Base-by-base conservation (phyloP, 73 alveolate genomes). In the Strombidium stylifer region DNA sequence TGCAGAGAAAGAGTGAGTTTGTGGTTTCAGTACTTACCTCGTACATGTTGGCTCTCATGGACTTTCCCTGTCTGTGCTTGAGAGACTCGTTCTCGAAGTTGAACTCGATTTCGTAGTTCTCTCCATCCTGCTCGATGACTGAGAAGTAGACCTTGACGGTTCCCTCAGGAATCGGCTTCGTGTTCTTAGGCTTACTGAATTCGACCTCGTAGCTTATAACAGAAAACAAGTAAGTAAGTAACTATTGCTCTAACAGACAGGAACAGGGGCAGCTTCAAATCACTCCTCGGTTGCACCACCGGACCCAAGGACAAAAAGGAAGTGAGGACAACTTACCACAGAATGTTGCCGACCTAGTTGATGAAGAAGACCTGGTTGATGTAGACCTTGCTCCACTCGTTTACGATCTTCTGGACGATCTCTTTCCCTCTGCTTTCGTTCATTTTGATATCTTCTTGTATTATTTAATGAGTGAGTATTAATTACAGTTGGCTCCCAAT, bases 131-230 rank as follows among this genome's bases (percentile, higher is more conserved):
- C 52, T 78, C 87, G 45, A 74, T 76, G 36, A 84, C 48, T 44
- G 73, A 78, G 65, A 84, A 84, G 60, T 79, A 69, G 16, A 79
- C 90, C 62, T 77, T 84, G 39, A 84, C 94, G 26, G 94, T 84
- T 6, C 84, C 86, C 32, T 49, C 71, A 16, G 94, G 94, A 27
- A 84, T 82, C 11, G 89, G 94, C 46, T 84, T 76, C 20, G 60
- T 42, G 18, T 50, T 34, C 8, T 74, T 40, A 16, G 94, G 90
- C 66, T 60, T 55, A 19, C 85, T 59, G 64, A 84, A 84, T 41
- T 76, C 94, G 14, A 56, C 71, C 21, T 56, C 31, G 31, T 56
- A 56, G 55, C 18, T 56, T 32, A n/a, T n/a, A n/a, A n/a, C n/a
- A n/a, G n/a, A n/a, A n/a, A n/a, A n/a, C n/a, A n/a, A n/a, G n/a